Conservation (phyloP, 2,329 filamentous ascomycete genomes). For the Exophiala bonariae region DNA sequence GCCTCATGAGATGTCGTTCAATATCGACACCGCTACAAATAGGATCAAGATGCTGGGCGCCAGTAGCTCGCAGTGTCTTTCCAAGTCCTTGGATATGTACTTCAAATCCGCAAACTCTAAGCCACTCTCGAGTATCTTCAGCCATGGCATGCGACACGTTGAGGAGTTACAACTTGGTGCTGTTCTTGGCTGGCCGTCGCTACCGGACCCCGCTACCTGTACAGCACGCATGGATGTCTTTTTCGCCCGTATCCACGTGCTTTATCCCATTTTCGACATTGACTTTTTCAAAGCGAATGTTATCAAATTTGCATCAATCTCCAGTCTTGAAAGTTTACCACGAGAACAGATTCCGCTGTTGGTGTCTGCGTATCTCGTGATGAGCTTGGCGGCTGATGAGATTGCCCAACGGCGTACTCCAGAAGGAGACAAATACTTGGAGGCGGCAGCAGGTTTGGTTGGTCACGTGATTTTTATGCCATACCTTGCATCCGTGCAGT, state of each 20-base stretch:
- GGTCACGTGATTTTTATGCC: not conserved
- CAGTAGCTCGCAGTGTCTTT: not conserved
- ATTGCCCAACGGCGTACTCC: not conserved
- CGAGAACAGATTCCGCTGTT: conserved; percentile 1
- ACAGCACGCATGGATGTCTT: not conserved
- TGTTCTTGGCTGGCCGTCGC: not conserved
- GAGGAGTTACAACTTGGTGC: not conserved
- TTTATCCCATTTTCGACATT: not conserved
- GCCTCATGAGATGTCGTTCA: not conserved
- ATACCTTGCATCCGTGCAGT: not conserved
- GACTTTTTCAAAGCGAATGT: not conserved
- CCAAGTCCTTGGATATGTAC: not conserved
- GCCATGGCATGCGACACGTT: not conserved
- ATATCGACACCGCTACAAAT: not conserved
- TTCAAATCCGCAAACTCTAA: not conserved
- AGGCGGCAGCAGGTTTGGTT: not conserved
- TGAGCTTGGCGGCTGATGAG: not conserved
- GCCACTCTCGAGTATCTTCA: not conserved
- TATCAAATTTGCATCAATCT: not conserved
- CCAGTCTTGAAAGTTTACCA: not conserved
- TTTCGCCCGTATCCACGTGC: not conserved
- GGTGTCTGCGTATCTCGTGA: not conserved
- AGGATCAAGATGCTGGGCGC: not conserved
- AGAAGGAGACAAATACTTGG: not conserved
- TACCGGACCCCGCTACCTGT: not conserved